Percentiles rank a stretch among this genome's conserved stretches.
Evolutionary conservation across 768 basidiomycete species (phyloP).

Genomic region (Macrocybe gigantea): DNA sequence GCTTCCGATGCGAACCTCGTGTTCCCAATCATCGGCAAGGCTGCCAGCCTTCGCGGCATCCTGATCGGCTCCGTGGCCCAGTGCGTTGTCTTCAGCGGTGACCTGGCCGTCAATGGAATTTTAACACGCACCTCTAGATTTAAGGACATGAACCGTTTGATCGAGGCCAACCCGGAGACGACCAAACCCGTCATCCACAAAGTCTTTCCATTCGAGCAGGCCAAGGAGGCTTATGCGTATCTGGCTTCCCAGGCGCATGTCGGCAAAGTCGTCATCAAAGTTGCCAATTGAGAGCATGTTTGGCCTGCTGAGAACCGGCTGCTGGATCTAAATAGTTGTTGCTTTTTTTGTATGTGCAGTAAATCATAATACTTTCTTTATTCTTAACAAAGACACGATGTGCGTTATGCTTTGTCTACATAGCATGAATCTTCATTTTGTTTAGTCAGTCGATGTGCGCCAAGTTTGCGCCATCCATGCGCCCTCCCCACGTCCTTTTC

Average conservation of each 20-base stretch:
- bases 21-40: constrained; percentile 28
- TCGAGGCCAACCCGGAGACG: constrained; percentile 31
- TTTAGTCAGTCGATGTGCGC: no score
- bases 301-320: no score
- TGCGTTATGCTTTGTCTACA: no score
- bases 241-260: constrained; percentile 51
- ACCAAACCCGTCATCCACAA: constrained; percentile 50
- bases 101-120: neutral
- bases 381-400: no score
- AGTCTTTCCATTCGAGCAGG: constrained; percentile 53
- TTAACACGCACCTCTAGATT: constrained; percentile 28
- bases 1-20: constrained; percentile 23
- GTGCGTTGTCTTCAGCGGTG: constrained; percentile 22
- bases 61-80: constrained; percentile 54
- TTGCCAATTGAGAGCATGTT: constrained; percentile 11
- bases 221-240: constrained; percentile 45
- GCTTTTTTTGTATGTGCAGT: no score
- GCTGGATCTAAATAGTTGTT: no score
- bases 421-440: no score
- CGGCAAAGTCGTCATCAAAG: constrained; percentile 56
- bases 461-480: no score
- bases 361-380: no score
- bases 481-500: no score
- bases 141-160: constrained; percentile 44
- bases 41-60: constrained; percentile 42